Evolutionary conservation across 2,329 filamentous ascomycete genomes (phyloP).

Genomic region (Cytospora paraplurivora): DNA sequence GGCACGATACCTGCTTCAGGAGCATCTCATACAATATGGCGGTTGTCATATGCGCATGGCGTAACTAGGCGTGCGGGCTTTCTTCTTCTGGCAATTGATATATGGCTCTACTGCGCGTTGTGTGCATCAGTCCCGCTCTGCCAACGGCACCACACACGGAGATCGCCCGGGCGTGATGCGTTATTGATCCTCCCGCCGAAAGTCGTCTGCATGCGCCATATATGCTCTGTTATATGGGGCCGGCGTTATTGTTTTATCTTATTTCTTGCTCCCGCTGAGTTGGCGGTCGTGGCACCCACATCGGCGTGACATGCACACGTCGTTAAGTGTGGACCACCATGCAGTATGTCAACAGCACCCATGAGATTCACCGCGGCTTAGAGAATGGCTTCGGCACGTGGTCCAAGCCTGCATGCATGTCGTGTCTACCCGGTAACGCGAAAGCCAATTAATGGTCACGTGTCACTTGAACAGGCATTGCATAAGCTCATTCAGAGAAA

Average conservation of each 20-base stretch:
- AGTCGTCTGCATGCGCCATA: conserved; percentile 14
- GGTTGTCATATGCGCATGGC: neutral
- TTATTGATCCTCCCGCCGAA: conserved; percentile 25
- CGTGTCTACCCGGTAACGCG: neutral
- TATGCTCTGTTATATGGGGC: conserved; percentile 4
- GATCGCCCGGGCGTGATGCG: conserved; percentile 18
- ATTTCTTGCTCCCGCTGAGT: conserved; percentile 11
- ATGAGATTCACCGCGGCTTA: neutral
- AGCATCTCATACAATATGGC: neutral
- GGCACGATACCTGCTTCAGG: neutral
- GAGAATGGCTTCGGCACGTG: neutral
- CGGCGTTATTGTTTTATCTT: neutral
- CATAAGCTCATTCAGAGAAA: neutral
- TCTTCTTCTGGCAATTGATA: neutral
- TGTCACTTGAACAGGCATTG: neutral
- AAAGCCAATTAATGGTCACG: neutral
- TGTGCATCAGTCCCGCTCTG: neutral
- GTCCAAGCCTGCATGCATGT: neutral
- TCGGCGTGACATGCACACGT: neutral
- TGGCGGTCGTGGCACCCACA: neutral
- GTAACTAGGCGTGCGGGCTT: neutral
- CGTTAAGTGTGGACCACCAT: neutral
- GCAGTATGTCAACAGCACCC: neutral
- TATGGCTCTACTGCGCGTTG: neutral
- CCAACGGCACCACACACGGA: conserved; percentile 5